Evolutionary conservation across 2,329 filamentous ascomycete species (phyloP).

Genomic region (Teratosphaeria destructans): DNA sequence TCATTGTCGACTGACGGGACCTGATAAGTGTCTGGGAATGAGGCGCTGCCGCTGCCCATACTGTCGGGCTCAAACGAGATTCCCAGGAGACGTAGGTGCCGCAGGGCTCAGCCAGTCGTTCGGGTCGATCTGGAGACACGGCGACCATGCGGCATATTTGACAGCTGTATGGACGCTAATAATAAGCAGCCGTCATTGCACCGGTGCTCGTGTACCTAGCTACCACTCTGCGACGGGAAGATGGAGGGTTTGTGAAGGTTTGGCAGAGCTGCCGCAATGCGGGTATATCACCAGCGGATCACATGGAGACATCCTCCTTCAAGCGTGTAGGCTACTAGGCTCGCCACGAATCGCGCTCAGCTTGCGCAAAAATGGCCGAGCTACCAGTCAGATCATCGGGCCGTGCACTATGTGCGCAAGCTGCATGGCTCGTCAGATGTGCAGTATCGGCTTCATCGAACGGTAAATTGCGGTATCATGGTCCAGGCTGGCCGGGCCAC

Average conservation of each 20-base stretch:
- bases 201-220: not conserved
- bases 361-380: not conserved
- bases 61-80: not conserved
- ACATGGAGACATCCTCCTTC: not conserved
- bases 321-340: not conserved
- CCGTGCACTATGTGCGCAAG: not conserved
- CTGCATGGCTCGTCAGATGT: not conserved
- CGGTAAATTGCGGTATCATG: not conserved
- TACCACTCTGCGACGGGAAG: not conserved
- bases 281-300: not conserved
- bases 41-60: not conserved
- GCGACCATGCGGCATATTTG: not conserved
- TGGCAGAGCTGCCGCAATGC: not conserved
- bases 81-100: not conserved
- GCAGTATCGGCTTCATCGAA: not conserved
- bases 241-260: not conserved
- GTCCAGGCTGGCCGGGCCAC: not conserved
- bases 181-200: not conserved
- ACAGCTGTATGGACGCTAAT: not conserved
- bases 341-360: not conserved
- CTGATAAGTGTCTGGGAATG: not conserved
- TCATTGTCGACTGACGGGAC: not conserved
- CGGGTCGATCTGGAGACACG: not conserved
- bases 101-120: not conserved
- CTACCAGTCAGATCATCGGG: not conserved